Conservation (phyloP, 2,329 filamentous ascomycete species). For the Claviceps quebecensis region DNA sequence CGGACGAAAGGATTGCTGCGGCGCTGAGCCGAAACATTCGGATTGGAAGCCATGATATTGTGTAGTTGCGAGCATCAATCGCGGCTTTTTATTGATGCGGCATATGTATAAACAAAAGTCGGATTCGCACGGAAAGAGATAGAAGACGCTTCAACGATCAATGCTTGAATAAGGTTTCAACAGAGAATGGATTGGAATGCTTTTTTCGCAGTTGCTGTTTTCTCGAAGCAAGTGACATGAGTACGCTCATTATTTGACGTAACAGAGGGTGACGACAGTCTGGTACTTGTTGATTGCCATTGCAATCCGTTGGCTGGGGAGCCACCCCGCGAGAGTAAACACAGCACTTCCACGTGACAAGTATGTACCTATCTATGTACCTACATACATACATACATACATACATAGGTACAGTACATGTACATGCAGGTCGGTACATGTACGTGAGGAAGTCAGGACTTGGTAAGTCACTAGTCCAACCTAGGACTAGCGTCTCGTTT, state of each 20-base stretch:
- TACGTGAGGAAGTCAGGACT: neutral
- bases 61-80: conserved; percentile 10
- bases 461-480: neutral
- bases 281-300: conserved; percentile 4
- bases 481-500: neutral
- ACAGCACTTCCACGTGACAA: conserved; percentile 12
- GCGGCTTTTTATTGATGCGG: conserved; percentile 2
- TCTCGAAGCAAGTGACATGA: conserved; percentile 13
- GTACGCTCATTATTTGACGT: conserved; percentile 5
- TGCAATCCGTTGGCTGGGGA: conserved; percentile 15
- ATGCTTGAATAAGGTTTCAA: neutral
- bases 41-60: conserved; percentile 21
- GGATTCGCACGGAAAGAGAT: neutral
- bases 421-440: no score
- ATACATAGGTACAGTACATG: no score
- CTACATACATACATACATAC: no score
- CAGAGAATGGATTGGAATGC: conserved; percentile 11
- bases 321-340: conserved; percentile 16
- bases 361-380: no score
- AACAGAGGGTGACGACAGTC: neutral
- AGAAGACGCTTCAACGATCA: neutral
- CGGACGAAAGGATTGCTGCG: conserved; percentile 71
- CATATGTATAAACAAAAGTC: conserved; percentile 14
- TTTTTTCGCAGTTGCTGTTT: conserved; percentile 11
- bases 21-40: conserved; percentile 42